phyloP scores from a whole-genome alignment of 2,329 filamentous ascomycete species.

The Xylaria sp. region DNA sequence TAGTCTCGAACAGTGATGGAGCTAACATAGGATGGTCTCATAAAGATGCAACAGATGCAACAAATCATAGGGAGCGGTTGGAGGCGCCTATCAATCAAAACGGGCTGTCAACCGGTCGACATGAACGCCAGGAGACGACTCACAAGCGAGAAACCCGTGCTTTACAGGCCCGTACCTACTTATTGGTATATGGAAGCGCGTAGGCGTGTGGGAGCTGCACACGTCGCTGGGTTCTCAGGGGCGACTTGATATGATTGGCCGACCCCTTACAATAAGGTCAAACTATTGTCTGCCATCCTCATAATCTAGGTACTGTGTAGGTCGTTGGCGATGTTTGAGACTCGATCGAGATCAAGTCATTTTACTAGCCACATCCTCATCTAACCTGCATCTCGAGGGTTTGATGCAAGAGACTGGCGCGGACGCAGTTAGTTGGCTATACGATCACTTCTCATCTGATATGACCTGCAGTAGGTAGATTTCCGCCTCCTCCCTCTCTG shows the following conservation, averaged over 20 bases:
- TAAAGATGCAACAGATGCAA: not conserved
- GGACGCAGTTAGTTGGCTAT: too few relatives aligned
- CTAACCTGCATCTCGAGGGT: too few relatives aligned
- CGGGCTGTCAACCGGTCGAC: not conserved
- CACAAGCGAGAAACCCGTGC: not conserved
- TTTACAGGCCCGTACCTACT: too few relatives aligned
- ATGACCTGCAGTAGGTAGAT: too few relatives aligned
- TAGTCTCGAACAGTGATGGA: not conserved
- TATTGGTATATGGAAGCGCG: too few relatives aligned
- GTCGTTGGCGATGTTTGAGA: conserved; percentile 5
- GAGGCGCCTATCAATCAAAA: too few relatives aligned
- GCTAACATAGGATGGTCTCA: not conserved
- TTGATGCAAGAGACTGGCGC: too few relatives aligned
- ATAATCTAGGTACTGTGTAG: not conserved
- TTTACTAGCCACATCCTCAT: too few relatives aligned
- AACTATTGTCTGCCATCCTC: not conserved
- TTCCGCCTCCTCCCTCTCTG: too few relatives aligned
- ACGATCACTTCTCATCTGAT: too few relatives aligned
- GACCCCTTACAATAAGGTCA: not conserved
- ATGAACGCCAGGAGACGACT: not conserved
- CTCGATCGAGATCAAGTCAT: conserved; percentile 13
- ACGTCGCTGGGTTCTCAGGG: not conserved
- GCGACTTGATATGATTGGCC: not conserved
- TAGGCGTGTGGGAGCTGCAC: too few relatives aligned
- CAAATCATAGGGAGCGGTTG: not conserved